These are phyloP conservation scores for Sphaerostilbella broomeana DNA, from an alignment of 2,329 filamentous ascomycete species.

Conservation along the genomic window DNA sequence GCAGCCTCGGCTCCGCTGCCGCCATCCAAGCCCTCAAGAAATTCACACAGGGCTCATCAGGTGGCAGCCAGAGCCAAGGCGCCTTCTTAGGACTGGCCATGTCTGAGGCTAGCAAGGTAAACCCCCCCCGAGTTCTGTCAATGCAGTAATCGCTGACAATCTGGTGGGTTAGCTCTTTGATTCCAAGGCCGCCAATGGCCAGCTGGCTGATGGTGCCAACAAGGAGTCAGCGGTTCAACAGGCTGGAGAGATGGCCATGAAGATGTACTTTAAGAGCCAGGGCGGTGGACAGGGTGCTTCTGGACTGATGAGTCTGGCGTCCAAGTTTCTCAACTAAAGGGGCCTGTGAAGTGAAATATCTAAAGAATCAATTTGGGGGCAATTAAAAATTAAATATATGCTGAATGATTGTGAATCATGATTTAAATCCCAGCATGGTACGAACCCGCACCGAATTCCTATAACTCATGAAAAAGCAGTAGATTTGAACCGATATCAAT, in stretches of 20 bases:
- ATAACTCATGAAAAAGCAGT: no score
- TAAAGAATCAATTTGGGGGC: no score
- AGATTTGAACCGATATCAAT: no score
- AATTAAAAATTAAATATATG: no score
- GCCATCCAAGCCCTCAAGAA: constrained; percentile 77
- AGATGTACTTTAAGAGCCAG: constrained; percentile 84
- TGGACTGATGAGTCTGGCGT: constrained; percentile 39
- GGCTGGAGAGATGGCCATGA: constrained; percentile 79
- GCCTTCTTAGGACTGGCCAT: constrained; percentile 81
- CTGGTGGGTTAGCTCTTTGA: constrained; percentile 48
- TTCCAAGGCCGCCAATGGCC: constrained; percentile 47
- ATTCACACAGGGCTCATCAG: constrained; percentile 56
- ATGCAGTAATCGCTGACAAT: neutral
- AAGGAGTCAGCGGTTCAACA: constrained; percentile 76
- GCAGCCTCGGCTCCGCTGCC: constrained; percentile 61
- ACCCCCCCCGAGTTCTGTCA: constrained; percentile 13
- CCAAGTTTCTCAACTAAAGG: constrained; percentile 43
- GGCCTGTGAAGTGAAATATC: no score
- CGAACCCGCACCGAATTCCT: no score
- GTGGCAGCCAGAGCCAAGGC: constrained; percentile 57
- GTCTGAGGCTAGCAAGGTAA: constrained; percentile 74
- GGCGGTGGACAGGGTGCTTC: constrained; percentile 33
- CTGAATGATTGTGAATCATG: no score
- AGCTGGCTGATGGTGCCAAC: constrained; percentile 51
- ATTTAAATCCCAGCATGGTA: no score